Conservation (phyloP, 345 rosid species). For the Melastoma malabathricum region DNA sequence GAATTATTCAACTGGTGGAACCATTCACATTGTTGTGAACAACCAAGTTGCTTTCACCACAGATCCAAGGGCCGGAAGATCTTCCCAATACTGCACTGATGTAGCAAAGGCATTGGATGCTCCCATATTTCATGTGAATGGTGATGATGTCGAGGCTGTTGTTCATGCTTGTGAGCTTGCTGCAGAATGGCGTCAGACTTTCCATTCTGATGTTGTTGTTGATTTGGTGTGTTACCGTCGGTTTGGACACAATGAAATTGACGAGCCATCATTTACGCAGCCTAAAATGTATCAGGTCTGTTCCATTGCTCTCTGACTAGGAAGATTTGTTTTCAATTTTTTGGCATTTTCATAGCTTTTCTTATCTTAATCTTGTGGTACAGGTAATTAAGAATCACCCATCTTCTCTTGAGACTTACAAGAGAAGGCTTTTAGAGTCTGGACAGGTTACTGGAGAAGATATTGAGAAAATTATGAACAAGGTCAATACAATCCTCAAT, state of each 20-base stretch:
- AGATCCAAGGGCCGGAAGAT: conserved; percentile 15
- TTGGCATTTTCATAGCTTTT: not conserved
- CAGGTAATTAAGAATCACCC: conserved; percentile 14
- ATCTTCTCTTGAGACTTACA: conserved; percentile 13
- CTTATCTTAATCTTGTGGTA: not conserved
- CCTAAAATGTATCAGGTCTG: conserved; percentile 15
- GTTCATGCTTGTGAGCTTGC: conserved; percentile 17
- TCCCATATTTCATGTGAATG: conserved; percentile 15
- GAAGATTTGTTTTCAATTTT: not conserved
- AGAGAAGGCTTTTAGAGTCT: conserved; percentile 11
- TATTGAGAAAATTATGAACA: conserved; percentile 9
- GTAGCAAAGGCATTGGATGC: conserved; percentile 17
- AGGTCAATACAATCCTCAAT: conserved; percentile 12
- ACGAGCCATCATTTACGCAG: conserved; percentile 15
- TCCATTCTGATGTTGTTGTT: conserved; percentile 17
- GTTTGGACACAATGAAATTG: conserved; percentile 17
- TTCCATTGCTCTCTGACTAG: not conserved
- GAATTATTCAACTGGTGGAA: conserved; percentile 13
- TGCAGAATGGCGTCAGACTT: conserved; percentile 17
- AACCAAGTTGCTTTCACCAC: conserved; percentile 17
- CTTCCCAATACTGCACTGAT: conserved; percentile 15
- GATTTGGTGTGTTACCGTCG: conserved; percentile 16
- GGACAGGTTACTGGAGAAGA: conserved; percentile 14
- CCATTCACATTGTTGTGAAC: conserved; percentile 14
- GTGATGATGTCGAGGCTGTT: conserved; percentile 18